Evolutionary conservation across 2,329 filamentous ascomycete genomes (phyloP), one percentile per base, ranked within the genome.

Genomic region (Sarocladium strictum): DNA sequence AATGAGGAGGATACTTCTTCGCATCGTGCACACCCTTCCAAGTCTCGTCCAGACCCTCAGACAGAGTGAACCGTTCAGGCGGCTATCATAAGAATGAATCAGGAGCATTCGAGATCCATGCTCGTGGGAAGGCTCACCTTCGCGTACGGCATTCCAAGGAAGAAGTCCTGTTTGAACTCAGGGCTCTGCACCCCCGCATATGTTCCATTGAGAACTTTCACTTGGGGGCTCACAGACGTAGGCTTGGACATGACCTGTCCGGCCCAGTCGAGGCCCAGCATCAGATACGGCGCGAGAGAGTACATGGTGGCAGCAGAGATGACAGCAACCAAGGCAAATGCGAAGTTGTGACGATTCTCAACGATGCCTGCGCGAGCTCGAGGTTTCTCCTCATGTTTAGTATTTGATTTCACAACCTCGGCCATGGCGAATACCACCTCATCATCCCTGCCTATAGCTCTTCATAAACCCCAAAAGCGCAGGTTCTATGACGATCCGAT

Each of bases 1-100:
- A 78, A 56, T 70, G 75, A 58, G 70, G 67, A 1, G 74, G 71
- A 54, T 76, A 75, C 27, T 65, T 56, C 0, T 67, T 74, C 0
- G 73, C 74, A 54, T 70, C 65, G 10, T 70, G 64, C n/a, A 69
- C 61, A 0, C 63, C 71, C 2, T 66, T 58, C 33, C 74, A 76
- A 0, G 72, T 68, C 14, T 65, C 58, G 53, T 73, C 70, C n/a
- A 74, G 53, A 21, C 67, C 64, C 49, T 66, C 60, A 1, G 72
- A 71, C 63, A 65, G 65, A 17, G 64, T 64, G 54, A 69, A 75
- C 1, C 72, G 64, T 23, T 51, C 47, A 24, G 47, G 7, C 26
- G 29, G 4, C 47, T 51, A 21, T 11, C 15, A 27, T 47, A 3
- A 7, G 3, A 5, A 23, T 47, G 23, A 47, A 24, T 29, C 35